phyloP scores from a whole-genome alignment of 169 alveolate species.

The Theileria orientalis region DNA sequence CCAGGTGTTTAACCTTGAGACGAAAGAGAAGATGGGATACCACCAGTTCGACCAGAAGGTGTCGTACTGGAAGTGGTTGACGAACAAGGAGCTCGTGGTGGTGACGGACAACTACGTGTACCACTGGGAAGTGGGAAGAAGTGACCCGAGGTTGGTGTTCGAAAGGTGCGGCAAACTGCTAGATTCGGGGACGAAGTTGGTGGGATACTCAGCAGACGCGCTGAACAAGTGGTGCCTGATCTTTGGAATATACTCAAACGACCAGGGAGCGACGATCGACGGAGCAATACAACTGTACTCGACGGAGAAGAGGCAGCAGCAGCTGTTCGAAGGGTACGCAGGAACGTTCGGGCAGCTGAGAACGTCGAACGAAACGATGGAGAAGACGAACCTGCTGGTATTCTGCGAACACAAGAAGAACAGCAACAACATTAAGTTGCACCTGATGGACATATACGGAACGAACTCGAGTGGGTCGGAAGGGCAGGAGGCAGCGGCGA shows the following conservation, averaged over 20 bases:
- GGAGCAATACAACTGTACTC: constrained; percentile 93
- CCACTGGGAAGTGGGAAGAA: constrained; percentile 85
- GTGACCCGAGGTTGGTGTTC: constrained; percentile 81
- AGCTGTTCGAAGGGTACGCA: constrained; percentile 93
- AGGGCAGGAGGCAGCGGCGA: no score
- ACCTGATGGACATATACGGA: constrained; percentile 88
- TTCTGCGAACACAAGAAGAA: constrained; percentile 92
- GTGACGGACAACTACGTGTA: constrained; percentile 90
- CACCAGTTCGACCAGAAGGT: constrained; percentile 88
- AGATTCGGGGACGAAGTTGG: constrained; percentile 86
- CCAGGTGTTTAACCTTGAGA: constrained; percentile 87
- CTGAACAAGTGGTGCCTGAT: constrained; percentile 91
- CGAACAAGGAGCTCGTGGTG: constrained; percentile 85
- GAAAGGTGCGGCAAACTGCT: constrained; percentile 87
- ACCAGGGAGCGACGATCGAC: constrained; percentile 86
- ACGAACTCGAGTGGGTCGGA: neutral
- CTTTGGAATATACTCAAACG: constrained; percentile 87
- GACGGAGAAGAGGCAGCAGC: constrained; percentile 89
- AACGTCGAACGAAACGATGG: constrained; percentile 10
- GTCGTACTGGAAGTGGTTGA: constrained; percentile 94
- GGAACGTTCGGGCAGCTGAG: constrained; percentile 88
- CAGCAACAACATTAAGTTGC: constrained; percentile 82
- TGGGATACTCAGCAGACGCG: constrained; percentile 86
- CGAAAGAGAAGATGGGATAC: constrained; percentile 90
- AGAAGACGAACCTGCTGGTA: constrained; percentile 73